A percentile compares a stretch with the other conserved stretches of the same genome.
phyloP scores from a whole-genome alignment of 495 filamentous ascomycete species.

The Aspergillus campestris region DNA sequence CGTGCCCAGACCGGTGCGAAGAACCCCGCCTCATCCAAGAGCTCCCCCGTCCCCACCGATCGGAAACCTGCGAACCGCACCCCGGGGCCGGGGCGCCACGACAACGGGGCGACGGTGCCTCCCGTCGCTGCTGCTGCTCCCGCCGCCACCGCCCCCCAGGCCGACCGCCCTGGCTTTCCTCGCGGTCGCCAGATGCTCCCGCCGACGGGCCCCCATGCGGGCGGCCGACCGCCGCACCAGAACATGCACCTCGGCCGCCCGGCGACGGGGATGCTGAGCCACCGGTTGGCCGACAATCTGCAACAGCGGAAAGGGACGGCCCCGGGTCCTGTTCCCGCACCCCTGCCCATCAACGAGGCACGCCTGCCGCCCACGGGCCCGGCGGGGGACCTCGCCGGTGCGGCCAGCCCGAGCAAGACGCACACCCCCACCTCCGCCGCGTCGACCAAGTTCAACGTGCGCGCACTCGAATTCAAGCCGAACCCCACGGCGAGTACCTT shows the following conservation, averaged over 20 bases:
- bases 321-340: conserved; percentile 38
- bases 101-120: conserved; percentile 17
- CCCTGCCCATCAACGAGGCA: conserved; percentile 47
- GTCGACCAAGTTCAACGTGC: conserved; percentile 68
- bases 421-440: conserved; percentile 43
- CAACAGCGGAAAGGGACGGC: conserved; percentile 47
- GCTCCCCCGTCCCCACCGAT: conserved; percentile 23
- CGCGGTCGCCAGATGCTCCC: conserved; percentile 39
- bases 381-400: conserved; percentile 31
- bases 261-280: conserved; percentile 41
- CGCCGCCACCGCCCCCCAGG: conserved; percentile 19
- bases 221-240: conserved; percentile 34
- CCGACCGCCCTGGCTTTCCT: conserved; percentile 37
- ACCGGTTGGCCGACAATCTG: conserved; percentile 47
- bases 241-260: conserved; percentile 32
- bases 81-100: conserved; percentile 19
- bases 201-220: conserved; percentile 38
- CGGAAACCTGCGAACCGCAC: conserved; percentile 27
- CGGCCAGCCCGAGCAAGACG: conserved; percentile 38
- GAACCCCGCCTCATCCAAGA: conserved; percentile 45
- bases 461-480: conserved; percentile 75
- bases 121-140: too few species aligned
- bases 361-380: conserved; percentile 43
- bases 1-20: conserved; percentile 62
- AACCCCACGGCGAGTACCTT: conserved; percentile 71